Percentiles rank a stretch among this genome's conserved stretches.
These are phyloP conservation scores for Cutaneotrichosporon cavernicola DNA, from an alignment of 1,284 basidiomycete species.

Conservation along the genomic window DNA sequence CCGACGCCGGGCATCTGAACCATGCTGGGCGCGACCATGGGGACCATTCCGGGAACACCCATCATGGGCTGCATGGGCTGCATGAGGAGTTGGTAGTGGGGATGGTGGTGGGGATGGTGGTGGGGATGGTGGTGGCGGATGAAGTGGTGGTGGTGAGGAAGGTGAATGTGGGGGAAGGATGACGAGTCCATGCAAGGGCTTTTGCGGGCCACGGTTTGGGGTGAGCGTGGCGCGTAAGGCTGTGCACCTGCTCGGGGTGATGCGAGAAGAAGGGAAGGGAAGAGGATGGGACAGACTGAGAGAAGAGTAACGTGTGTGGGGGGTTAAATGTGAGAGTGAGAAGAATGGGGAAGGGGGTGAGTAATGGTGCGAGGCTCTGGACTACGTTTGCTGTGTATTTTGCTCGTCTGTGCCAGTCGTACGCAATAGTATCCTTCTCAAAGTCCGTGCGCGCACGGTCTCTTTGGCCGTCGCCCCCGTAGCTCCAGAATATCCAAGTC, in stretches of 20 bases:
- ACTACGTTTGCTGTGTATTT: background rate
- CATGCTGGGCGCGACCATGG: constrained; percentile 19
- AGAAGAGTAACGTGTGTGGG: background rate
- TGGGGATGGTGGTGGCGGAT: background rate
- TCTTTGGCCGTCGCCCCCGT: background rate
- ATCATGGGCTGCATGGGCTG: constrained; percentile 1
- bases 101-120: background rate
- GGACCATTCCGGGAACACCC: constrained; percentile 7
- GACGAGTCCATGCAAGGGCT: background rate
- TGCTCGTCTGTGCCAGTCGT: too few relatives aligned
- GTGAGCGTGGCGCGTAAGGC: background rate
- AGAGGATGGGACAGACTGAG: background rate
- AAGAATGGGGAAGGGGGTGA: background rate
- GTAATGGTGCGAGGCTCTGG: background rate
- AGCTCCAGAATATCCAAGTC: background rate
- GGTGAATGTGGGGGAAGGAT: background rate
- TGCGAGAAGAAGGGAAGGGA: too few relatives aligned
- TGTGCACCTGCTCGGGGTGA: background rate
- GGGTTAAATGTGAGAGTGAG: too few relatives aligned
- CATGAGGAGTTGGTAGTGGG: background rate
- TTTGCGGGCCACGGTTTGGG: background rate
- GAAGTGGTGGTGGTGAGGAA: background rate
- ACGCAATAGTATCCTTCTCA: too few relatives aligned
- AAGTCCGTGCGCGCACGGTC: background rate
- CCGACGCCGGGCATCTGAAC: constrained; percentile 13